Conservation (phyloP, 2,329 filamentous ascomycete species). For the Parastagonospora nodorum region DNA sequence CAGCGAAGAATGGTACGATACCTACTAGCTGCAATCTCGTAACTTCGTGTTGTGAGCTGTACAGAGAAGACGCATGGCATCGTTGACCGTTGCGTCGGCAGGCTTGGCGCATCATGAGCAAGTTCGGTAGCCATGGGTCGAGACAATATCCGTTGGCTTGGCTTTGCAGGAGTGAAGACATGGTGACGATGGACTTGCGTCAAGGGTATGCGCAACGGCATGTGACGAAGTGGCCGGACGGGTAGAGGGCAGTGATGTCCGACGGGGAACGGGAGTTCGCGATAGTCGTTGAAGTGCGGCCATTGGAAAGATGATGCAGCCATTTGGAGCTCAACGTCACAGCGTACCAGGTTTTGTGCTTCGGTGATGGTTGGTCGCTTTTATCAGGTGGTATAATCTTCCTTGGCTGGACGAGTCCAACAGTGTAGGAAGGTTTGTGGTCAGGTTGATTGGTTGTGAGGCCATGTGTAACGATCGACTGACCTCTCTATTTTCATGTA, state of each 20-base stretch:
- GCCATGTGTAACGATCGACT: neutral
- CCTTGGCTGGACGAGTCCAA: neutral
- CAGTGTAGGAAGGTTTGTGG: neutral
- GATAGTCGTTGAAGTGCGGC: neutral
- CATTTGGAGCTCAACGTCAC: too few relatives aligned
- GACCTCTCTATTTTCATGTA: neutral
- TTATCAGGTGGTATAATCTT: neutral
- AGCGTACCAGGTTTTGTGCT: neutral
- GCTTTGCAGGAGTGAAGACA: neutral
- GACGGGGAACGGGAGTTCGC: neutral
- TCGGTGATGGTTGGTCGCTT: neutral
- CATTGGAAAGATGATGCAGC: neutral
- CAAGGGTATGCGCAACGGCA: neutral
- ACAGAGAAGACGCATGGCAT: too few relatives aligned
- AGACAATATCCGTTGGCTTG: too few relatives aligned
- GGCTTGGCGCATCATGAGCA: too few relatives aligned
- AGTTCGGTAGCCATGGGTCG: too few relatives aligned
- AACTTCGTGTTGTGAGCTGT: too few relatives aligned
- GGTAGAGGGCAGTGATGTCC: neutral
- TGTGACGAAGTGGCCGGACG: too few relatives aligned
- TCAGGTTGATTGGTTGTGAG: neutral
- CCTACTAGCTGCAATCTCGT: neutral
- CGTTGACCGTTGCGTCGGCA: too few relatives aligned
- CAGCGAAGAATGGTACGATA: neutral
- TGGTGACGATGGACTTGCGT: neutral